Evolutionary conservation across 768 basidiomycete genomes (phyloP), one percentile per base, ranked within the genome.

Genomic region (Pholiota conissans): DNA sequence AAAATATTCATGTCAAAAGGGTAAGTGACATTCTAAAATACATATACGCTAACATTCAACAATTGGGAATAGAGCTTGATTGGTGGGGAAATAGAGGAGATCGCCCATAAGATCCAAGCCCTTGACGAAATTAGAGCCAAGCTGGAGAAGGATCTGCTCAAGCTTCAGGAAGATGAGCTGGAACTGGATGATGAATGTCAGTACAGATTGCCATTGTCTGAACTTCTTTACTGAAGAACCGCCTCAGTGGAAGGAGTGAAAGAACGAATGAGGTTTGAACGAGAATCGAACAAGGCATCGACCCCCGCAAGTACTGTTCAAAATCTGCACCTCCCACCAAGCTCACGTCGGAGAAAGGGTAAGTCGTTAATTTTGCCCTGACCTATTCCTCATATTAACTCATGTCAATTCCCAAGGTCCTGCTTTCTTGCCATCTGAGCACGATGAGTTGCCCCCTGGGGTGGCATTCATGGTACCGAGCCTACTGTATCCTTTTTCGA

Each of bases 391-490:
- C 10, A 58, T 55, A 37, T 45, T 42, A 22, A 58, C 47, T 6
- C 35, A 40, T 26, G 29, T 26, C 47, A 42, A 6, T 6, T 32
- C 7, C 52, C n/a, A n/a, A 89, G 95, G 96, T 2, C 95, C 96
- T 0, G 92, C 92, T 16, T 98, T 99, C 78, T 71, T 99, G 47
- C 97, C 97, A 3, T 97, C 95, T 16, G 97, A 98, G 69, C 97
- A 99, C 63, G 93, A 95, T 63, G 94, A 97, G 52, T 79, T 99
- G 28, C 97, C 97, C 8, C 84, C 88, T 7, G 94, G 93, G 1
- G 85, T 98, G 5, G 97, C 96, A 11, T 99, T 99, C 75, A 98
- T 99, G 95, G 93, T 93, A 73, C 63, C 64, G 16, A 24, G 27
- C 37, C 46, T 46, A 37, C 24, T 54, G 5, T 16, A 56, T 9